Evolutionary conservation across 108 stramenopile genomes (phyloP), one percentile per base, ranked within the genome.

Genomic region (Fragilariopsis cylindrus): DNA sequence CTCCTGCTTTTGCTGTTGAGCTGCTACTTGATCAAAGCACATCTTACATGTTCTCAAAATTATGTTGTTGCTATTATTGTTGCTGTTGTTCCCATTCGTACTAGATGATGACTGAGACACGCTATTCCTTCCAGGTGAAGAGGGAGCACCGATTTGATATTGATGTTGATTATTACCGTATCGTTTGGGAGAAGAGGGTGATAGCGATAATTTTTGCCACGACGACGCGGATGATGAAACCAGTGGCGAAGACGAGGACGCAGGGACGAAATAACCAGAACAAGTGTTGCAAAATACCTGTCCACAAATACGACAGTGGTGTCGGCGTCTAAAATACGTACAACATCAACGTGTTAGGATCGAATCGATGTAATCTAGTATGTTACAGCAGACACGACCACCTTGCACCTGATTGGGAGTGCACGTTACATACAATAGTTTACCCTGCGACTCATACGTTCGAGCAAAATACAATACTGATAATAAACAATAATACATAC

Each of bases 291-390:
- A 99, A 86, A 99, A 99, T 42, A 99, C 96, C 86, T 97, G 97
- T 1, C 97, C 97, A 78, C 98, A 99, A n/a, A 97, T 57, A 11
- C 98, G 88, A 84, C 98, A 99, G 72, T 99, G 98, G 76, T 99
- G 98, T 54, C 96, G 85, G 11, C 98, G 81, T 16, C 30, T 30
- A 30, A 30, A 30, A 30, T 30, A 30, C 30, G 30, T 30, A 30
- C 30, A 30, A 30, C 30, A 30, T 30, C 30, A 30, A 30, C 30
- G 30, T 30, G 30, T 30, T 30, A 30, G 30, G 30, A 30, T 30
- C 30, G 30, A 30, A 30, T 30, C 30, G 30, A 30, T 30, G 30
- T 30, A 30, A 30, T 30, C 30, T 30, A 30, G 30, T 30, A 30
- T 30, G 30, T 30, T 30, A 30, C 30, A 30, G 30, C 30, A 30